A percentile compares a stretch with the other conserved stretches of the same genome.
Conservation (phyloP, 345 rosid species). For the Eutrema heterophyllum region DNA sequence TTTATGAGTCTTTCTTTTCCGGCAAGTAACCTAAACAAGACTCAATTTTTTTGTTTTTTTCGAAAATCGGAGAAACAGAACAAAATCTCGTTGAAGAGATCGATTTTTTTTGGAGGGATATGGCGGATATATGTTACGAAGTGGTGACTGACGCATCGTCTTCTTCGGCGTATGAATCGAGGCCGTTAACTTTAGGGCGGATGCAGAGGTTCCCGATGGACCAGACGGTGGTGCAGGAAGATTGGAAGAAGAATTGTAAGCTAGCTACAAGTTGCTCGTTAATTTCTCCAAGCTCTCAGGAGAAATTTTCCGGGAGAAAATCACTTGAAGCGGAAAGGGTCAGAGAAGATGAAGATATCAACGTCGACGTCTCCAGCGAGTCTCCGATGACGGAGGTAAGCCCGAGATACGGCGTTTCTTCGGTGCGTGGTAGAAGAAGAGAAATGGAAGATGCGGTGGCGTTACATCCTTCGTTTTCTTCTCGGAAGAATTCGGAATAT, state of each 20-base stretch:
- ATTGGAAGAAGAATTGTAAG: constrained; percentile 29
- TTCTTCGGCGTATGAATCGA: constrained; percentile 25
- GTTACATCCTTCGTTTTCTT: constrained; percentile 44
- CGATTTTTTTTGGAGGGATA: background rate
- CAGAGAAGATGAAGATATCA: background rate
- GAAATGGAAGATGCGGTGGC: constrained; percentile 87
- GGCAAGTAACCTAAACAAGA: background rate
- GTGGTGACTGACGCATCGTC: constrained; percentile 38
- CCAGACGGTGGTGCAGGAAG: constrained; percentile 6
- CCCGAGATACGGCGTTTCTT: constrained; percentile 63
- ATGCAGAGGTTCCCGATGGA: constrained; percentile 46
- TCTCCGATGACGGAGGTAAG: background rate
- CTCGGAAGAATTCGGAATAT: background rate
- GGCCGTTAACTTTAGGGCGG: constrained; percentile 36
- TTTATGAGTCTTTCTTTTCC: background rate
- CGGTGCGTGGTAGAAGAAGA: constrained; percentile 75
- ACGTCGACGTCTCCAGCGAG: background rate
- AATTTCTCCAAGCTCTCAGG: background rate
- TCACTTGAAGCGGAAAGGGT: background rate
- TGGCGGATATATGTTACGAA: constrained; percentile 58
- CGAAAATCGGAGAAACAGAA: background rate
- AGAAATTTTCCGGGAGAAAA: background rate
- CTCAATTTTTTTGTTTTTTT: background rate
- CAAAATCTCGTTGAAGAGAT: background rate
- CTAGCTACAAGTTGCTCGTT: background rate